Percentiles rank a stretch among this genome's conserved stretches.
Evolutionary conservation across 78 protist genomes (phyloP).

Genomic region (Tieghemostelium lacteum): DNA sequence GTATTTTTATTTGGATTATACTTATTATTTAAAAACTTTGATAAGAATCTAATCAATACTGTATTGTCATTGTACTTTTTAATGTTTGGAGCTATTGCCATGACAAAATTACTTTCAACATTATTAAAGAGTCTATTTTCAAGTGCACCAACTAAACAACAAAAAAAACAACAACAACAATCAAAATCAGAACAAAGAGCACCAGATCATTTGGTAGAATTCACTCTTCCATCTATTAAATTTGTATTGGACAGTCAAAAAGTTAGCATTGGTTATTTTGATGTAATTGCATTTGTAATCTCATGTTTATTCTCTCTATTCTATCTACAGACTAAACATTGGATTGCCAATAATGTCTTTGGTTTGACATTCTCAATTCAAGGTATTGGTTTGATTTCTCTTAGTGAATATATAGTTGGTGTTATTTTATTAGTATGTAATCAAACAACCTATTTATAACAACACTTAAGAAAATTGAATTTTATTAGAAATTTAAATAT

Average conservation of each 20-base stretch:
- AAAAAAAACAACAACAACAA: background rate
- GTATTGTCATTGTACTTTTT: constrained; percentile 77
- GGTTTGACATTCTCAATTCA: constrained; percentile 85
- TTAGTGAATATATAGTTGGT: constrained; percentile 66
- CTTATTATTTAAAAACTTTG: constrained; percentile 80
- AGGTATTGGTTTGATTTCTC: constrained; percentile 53
- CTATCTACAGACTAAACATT: constrained; percentile 85
- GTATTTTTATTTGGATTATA: constrained; percentile 81
- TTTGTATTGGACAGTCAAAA: background rate
- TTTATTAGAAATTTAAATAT: too few relatives aligned
- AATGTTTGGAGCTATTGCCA: constrained; percentile 73
- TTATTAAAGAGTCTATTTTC: background rate
- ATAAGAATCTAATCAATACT: constrained; percentile 70
- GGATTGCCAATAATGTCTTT: constrained; percentile 92
- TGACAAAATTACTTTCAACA: background rate
- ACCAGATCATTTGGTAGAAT: constrained; percentile 2
- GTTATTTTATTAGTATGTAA: constrained; percentile 80
- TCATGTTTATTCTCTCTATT: constrained; percentile 7
- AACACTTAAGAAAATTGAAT: too few relatives aligned
- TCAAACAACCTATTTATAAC: background rate
- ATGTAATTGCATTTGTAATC: constrained; percentile 33
- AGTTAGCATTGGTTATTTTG: constrained; percentile 14
- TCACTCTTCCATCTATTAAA: constrained; percentile 17
- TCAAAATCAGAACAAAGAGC: background rate
- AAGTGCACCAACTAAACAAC: too few relatives aligned